These are phyloP conservation scores for Aspergillus novoparasiticus DNA, from an alignment of 2,329 filamentous ascomycete genomes.

Conservation along the genomic window DNA sequence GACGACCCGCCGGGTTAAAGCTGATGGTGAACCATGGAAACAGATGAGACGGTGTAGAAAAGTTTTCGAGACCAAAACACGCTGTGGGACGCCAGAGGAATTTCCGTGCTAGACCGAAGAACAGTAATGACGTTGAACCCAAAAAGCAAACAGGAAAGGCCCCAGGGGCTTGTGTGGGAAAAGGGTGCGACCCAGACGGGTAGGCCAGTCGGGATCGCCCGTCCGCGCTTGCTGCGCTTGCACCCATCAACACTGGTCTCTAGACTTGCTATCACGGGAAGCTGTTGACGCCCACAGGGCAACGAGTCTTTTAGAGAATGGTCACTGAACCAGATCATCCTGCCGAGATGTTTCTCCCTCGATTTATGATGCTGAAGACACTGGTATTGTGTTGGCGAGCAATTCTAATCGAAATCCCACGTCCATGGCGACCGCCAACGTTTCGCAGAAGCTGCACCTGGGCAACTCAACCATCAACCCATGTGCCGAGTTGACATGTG, in stretches of 20 bases:
- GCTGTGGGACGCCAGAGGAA: conserved; percentile 19
- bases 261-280: conserved; percentile 10
- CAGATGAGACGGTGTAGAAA: conserved; percentile 37
- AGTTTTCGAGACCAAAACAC: conserved; percentile 23
- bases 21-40: conserved; percentile 43
- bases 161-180: conserved; percentile 15
- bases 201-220: conserved; percentile 23
- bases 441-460: not conserved
- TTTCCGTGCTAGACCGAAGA: conserved; percentile 20
- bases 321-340: not conserved
- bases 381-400: not conserved
- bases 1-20: conserved; percentile 20
- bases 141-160: not conserved
- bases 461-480: not conserved
- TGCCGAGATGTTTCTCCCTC: not conserved
- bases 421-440: not conserved
- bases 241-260: conserved; percentile 17
- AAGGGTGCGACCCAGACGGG: conserved; percentile 23
- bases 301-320: not conserved
- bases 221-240: conserved; percentile 27
- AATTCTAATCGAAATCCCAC: not conserved
- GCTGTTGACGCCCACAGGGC: not conserved
- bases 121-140: conserved; percentile 2
- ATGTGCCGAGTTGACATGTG: too few relatives aligned
- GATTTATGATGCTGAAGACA: not conserved